Percentiles rank a stretch among this genome's conserved stretches.
phyloP scores from a whole-genome alignment of 2,329 filamentous ascomycete genomes.

The Colletotrichum endophyticum region DNA sequence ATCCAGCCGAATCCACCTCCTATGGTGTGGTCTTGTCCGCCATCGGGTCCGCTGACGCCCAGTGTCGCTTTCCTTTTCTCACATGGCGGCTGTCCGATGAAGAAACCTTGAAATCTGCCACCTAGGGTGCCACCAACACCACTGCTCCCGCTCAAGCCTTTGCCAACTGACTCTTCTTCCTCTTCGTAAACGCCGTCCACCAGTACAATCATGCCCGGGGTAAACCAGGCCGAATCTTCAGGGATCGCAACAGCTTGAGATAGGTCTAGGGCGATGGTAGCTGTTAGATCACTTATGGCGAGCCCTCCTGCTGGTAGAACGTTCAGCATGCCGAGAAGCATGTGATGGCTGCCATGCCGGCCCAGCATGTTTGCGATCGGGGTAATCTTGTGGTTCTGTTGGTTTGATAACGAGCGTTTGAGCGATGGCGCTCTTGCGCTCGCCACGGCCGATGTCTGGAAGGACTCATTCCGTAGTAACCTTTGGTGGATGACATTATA shows the following conservation, averaged over 20 bases:
- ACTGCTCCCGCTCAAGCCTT: constrained; percentile 74
- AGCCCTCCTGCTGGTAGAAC: constrained; percentile 82
- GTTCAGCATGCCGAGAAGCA: constrained; percentile 84
- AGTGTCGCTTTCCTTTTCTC: constrained; percentile 83
- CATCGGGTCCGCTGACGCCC: constrained; percentile 68
- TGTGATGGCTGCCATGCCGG: constrained; percentile 81
- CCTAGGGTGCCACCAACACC: constrained; percentile 90
- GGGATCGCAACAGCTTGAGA: constrained; percentile 82
- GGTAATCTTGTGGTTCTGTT: constrained; percentile 84
- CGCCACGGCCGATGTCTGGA: constrained; percentile 81
- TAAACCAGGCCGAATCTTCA: constrained; percentile 88
- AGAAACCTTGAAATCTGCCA: constrained; percentile 90
- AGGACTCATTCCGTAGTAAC: constrained; percentile 89
- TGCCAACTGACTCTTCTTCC: constrained; percentile 75
- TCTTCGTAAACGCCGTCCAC: constrained; percentile 97
- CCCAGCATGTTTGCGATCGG: constrained; percentile 79
- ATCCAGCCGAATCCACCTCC: constrained; percentile 95
- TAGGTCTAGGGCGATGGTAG: constrained; percentile 85
- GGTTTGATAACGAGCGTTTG: constrained; percentile 64
- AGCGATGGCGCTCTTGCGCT: constrained; percentile 59
- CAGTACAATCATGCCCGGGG: constrained; percentile 93
- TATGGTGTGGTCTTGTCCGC: constrained; percentile 64
- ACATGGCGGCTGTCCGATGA: constrained; percentile 88
- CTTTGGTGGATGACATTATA: constrained; percentile 94
- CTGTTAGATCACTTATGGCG: constrained; percentile 84